Conservation (phyloP, 257 asterid genomes). For the Ocimum tenuiflorum region DNA sequence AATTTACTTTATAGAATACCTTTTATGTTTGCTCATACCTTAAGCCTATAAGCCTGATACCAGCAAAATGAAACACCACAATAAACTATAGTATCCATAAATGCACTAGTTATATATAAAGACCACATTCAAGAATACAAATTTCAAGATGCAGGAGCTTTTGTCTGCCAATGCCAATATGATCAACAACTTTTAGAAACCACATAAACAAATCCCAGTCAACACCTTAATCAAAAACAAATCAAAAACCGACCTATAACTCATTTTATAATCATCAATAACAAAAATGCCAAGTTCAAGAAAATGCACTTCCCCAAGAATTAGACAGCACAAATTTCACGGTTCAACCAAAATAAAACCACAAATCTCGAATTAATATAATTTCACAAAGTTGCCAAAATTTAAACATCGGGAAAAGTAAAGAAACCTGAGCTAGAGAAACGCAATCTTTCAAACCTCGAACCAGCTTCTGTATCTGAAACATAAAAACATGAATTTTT, state of each 20-base stretch:
- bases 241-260: neutral
- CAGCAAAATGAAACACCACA: neutral
- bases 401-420: constrained; percentile 37
- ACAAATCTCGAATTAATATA: neutral
- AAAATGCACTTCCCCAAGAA: constrained; percentile 30
- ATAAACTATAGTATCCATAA: neutral
- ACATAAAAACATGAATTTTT: constrained; percentile 20
- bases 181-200: neutral
- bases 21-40: neutral
- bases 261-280: neutral
- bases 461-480: constrained; percentile 83
- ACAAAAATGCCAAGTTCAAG: constrained; percentile 24
- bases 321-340: constrained; percentile 16
- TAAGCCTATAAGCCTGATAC: neutral
- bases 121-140: neutral
- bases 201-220: constrained; percentile 9
- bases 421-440: constrained; percentile 96
- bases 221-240: neutral
- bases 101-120: constrained; percentile 16
- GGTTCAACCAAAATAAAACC: neutral
- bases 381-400: neutral
- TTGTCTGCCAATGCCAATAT: too few species aligned
- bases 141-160: neutral
- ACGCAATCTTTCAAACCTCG: constrained; percentile 67
- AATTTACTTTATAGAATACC: neutral